Evolutionary conservation across 148 eudicot species (phyloP), one percentile per base, ranked within the genome.

Genomic region (Rhododendron ovatum): DNA sequence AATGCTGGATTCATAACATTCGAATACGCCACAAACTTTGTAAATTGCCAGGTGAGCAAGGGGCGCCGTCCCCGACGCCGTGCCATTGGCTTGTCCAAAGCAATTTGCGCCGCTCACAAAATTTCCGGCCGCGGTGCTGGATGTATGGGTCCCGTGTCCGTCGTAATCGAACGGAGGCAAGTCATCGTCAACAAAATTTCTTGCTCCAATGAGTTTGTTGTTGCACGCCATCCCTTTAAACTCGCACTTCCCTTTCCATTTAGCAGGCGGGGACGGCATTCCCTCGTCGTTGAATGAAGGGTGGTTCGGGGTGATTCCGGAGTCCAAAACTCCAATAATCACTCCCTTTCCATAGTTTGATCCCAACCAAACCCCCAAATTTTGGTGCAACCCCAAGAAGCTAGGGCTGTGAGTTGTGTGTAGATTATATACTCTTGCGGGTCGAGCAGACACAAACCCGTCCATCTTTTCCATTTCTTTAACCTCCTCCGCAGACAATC

Each of bases 171-270:
- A 82, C 0, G 92, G 86, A 5, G 69, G 74, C 48, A 80, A 4
- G 69, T 47, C 11, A 59, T 53, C 74, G 26, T 41, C 50, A 1
- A 20, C 17, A 50, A 91, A 92, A 61, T 82, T 81, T 37, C 95
- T 85, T 0, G 89, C 98, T 2, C 96, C 98, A 7, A 93, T 89
- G n/a, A 93, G 76, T 48, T 94, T 94, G 45, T 90, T 89, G 84
- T 94, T 93, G 79, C 98, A 94, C 0, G 73, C 35, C 1, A 82
- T 39, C 3, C 77, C 30, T 7, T 87, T 88, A 39, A 92, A 92
- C 24, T 88, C 84, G 84, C 93, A 93, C 83, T 73, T n/a, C 26
- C 95, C 98, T 57, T 88, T 93, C 90, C 93, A 93, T 24, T 87
- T 89, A 8, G 86, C 7, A 0, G 97, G 93, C 7, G 92, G 79